Evolutionary conservation across 306 rosid species (phyloP).

Genomic region (Carpinus fangiana): DNA sequence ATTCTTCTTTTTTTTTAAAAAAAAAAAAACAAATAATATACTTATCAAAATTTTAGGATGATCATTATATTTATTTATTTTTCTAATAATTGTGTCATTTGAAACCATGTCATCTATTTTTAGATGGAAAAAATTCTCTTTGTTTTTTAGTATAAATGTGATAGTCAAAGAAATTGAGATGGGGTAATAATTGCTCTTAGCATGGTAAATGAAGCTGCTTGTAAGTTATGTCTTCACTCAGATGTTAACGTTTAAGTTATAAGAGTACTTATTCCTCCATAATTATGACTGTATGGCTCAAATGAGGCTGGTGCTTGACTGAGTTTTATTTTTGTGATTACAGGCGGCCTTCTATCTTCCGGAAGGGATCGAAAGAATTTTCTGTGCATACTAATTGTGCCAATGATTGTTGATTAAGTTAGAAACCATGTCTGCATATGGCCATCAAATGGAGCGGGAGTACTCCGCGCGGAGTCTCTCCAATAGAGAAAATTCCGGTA

Average conservation of each 20-base stretch:
- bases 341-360: constrained; percentile 39
- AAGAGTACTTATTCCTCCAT: neutral
- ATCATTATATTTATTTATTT: neutral
- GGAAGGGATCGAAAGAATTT: constrained; percentile 30
- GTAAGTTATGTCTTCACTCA: neutral
- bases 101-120: too few species aligned
- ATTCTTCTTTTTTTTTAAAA: too few species aligned
- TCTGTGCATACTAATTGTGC: constrained; percentile 18
- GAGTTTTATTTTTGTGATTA: constrained; percentile 31
- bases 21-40: too few species aligned
- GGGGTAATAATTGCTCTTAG: neutral
- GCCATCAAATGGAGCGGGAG: constrained; percentile 65
- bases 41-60: too few species aligned
- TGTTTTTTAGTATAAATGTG: neutral
- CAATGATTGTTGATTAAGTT: constrained; percentile 13
- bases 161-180: neutral
- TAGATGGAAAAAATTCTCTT: neutral
- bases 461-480: constrained; percentile 50
- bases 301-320: constrained; percentile 14
- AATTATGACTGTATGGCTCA: neutral
- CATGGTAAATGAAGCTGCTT: neutral
- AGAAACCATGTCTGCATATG: constrained; percentile 63
- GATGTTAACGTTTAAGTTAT: neutral
- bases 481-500: constrained; percentile 51
- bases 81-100: neutral